Evolutionary conservation across 192 early-diverging fungal genomes (phyloP).

Genomic region (Gryganskiella cystojenkinii): DNA sequence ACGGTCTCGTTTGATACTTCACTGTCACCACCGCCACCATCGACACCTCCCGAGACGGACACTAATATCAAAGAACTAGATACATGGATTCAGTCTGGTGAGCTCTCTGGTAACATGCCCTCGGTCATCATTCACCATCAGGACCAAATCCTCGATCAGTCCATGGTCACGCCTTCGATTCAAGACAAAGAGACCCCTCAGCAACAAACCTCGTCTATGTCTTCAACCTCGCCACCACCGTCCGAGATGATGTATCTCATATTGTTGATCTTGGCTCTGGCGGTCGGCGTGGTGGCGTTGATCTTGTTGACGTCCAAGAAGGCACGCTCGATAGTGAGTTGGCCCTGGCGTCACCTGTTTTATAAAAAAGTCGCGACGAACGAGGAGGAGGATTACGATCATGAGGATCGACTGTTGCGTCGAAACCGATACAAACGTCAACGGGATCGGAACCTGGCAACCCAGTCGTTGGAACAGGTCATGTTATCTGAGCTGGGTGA

Average conservation of each 20-base stretch:
- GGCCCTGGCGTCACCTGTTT: constrained; percentile 20
- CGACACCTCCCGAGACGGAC: too few species aligned
- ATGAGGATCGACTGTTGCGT: too few species aligned
- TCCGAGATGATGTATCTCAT: constrained; percentile 16
- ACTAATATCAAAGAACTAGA: background rate
- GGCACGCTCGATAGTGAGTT: constrained; percentile 4
- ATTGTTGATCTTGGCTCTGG: constrained; percentile 16
- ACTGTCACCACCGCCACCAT: too few species aligned
- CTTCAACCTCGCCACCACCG: background rate
- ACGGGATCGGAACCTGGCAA: background rate
- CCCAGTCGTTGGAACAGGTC: constrained; percentile 17
- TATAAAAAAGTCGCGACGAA: constrained; percentile 21
- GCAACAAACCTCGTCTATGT: background rate
- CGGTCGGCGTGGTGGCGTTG: constrained; percentile 6
- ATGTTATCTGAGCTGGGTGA: constrained; percentile 37
- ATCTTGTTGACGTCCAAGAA: constrained; percentile 8
- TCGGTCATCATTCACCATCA: constrained; percentile 3
- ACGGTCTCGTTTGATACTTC: constrained; percentile 9
- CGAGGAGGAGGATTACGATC: background rate
- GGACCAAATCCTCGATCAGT: background rate
- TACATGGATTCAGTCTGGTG: constrained; percentile 4
- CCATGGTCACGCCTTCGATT: background rate
- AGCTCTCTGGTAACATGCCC: background rate
- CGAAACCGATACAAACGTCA: too few species aligned
- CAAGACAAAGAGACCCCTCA: background rate